Base-by-base conservation (phyloP, 805 yeast species). In the Clavispora santaluciae region DNA sequence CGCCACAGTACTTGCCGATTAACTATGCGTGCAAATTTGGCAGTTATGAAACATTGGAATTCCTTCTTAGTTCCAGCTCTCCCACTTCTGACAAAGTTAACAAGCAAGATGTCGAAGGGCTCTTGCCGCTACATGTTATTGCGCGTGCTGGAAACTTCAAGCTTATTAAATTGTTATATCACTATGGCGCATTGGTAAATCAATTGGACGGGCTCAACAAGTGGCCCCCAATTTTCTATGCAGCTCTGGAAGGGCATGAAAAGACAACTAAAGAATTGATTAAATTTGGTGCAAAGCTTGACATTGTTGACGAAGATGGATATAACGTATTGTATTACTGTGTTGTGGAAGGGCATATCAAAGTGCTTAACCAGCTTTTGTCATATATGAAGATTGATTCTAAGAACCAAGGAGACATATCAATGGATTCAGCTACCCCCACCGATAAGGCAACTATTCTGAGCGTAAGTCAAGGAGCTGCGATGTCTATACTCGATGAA, bases 171-270 rank as follows among this genome's bases (percentile, higher is more conserved):
- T 61, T 89, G 35, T 65, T 93, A 24, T 72, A 86, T 1, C 64
- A 75, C n/a, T 73, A 83, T 48, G 91, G 90, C 4, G 83, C 70
- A 3, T 79, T 83, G 53, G 78, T 91, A 5, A 86, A 93, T 61
- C 81, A 78, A 44, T 54, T 81, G 7, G 98, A 93, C 62, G 84
- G 86, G 39, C 79, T 88, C 42, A 89, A 90, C 57, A 84, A 83
- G 52, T 93, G 98, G 97, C 81, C 96, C 0, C 95, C 98, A 0
- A 73, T 93, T 2, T 87, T 89, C 54, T 91, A 93, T 60, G 86
- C 96, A 16, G 90, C 90, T 1, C 78, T 80, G 48, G 91, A 86
- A 51, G 97, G 97, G 1, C 87, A 84, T 57, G 73, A 72, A 4
- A 64, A 72, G 33, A 79, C 93, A 3, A 84, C 95, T 0, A 72